Base-by-base conservation (phyloP, 352 stramenopile genomes). In the Pythium monospermum region DNA sequence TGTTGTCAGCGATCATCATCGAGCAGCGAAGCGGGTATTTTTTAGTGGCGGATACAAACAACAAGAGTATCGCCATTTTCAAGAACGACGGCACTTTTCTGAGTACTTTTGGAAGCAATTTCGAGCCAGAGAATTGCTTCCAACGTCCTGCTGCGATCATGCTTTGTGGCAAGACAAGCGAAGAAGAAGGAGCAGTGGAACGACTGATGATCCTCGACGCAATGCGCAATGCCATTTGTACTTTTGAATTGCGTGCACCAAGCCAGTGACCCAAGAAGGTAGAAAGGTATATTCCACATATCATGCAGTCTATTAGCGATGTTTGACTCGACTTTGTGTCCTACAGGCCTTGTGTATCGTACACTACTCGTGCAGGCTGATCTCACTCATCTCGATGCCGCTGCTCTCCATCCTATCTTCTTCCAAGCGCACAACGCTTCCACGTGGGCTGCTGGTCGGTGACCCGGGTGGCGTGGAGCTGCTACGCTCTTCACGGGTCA, bases 21-120 rank as follows among this genome's bases (percentile, higher is more conserved):
- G 59, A 86, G n/a, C 51, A 65, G 23, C 59, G 67, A 11, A 84
- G 73, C 23, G 76, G 68, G 3, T 80, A 68, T 16, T 42, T 88
- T 23, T 49, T 88, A 2, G 61, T 74, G 2, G 61, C 56, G 5
- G 77, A 88, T 30, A 53, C 46, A 2, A 50, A 58, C 12, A 86
- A 82, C 50, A 44, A 57, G 13, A 76, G 64, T 36, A 65, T 84
- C 7, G 52, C 58, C 1, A 42, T 86, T 4, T 85, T 85, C 49
- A 57, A 65, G 16, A 69, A 79, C 40, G 56, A 59, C 30, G 77
- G 74, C 2, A 43, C 39, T 6, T 86, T 81, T 40, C 35, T 83
- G 1, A 59, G 66, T 5, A 53, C 66, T 19, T 81, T 86, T 57
- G 77, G 72, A 18, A 62, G 61, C 30, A 79, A 65, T 4, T 59